These are phyloP conservation scores for Pezicula neosporulosa DNA, from an alignment of 2,329 filamentous ascomycete genomes.

Conservation along the genomic window DNA sequence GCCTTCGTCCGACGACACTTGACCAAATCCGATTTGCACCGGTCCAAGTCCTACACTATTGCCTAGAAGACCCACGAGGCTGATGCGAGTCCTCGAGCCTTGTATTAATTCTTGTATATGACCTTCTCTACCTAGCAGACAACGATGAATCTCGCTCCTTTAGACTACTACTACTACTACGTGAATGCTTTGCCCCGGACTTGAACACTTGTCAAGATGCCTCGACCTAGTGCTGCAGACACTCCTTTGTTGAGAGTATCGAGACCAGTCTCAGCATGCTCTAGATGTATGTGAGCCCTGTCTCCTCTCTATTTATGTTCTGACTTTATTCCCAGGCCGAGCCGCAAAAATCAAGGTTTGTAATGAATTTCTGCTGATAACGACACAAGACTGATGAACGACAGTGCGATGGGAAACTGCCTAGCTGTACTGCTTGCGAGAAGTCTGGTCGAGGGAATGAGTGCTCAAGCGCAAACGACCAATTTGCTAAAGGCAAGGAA, in stretches of 20 bases:
- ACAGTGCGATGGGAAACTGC: constrained; percentile 90
- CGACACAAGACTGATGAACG: constrained; percentile 13
- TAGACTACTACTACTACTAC: no score
- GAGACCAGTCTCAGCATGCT: constrained; percentile 75
- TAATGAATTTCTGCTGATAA: constrained; percentile 2
- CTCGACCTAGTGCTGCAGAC: constrained; percentile 22
- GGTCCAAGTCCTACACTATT: no score
- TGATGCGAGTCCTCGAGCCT: no score
- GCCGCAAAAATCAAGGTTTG: constrained; percentile 85
- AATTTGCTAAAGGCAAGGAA: constrained; percentile 94
- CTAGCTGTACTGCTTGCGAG: constrained; percentile 92
- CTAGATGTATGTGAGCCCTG: constrained; percentile 56
- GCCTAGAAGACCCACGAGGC: no score
- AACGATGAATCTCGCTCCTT: no score
- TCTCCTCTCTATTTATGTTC: neutral
- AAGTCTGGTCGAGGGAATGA: constrained; percentile 82
- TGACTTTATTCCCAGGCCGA: constrained; percentile 48
- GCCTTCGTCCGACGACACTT: no score
- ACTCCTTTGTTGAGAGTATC: constrained; percentile 68
- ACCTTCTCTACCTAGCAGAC: no score
- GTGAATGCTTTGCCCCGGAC: no score
- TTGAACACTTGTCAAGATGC: constrained; percentile 11
- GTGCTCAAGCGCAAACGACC: constrained; percentile 92
- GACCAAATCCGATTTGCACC: no score
- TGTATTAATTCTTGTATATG: no score